Base-by-base conservation (phyloP, 768 basidiomycete genomes). In the Nidula microcarpa region DNA sequence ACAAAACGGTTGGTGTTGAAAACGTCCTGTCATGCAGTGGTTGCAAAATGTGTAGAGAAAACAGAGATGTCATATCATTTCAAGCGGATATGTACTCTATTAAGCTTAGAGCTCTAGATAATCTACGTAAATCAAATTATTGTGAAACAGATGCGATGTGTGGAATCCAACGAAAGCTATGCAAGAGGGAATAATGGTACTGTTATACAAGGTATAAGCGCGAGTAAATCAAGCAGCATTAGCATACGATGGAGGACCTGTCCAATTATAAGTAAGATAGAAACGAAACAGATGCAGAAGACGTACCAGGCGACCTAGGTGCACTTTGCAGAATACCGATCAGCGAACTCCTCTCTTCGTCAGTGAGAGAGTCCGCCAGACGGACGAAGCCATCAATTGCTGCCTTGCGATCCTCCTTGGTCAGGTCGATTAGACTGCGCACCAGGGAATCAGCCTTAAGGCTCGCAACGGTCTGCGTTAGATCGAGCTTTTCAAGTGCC, bases 381-480 rank as follows among this genome's bases (percentile, higher is more conserved):
- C 85, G 85, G 48, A 83, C 67, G 53, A 94, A 78, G 35, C 90
- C 85, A 55, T 86, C 84, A 55, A 94, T 67, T 1, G 88, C 82
- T 7, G 84, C 85, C 69, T 89, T 90, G 47, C 85, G 81, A 65
- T 94, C 89, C 59, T 86, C 85, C 56, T 86, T 84, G 10, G 85
- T 78, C 56, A 87, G 72, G 11, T 82, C 80, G 23, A 90, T 70
- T 70, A 94, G 74, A 51, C 80, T 77, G 47, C 81, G 79, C 55
- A 85, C 68, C 36, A 94, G 75, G 59, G 86, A 74, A 57, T 92
- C 89, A 16, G 84, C 78, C 62, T 79, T 85, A 50, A 94, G 74
- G 60, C 88, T 80, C 11, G 79, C 71, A 50, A 87, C 52, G 0
- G 86, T 84, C 49, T 79, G 71, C 5, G 81, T 72, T 33, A 92